Evolutionary conservation across 169 alveolate species (phyloP), one percentile per base, ranked within the genome.

Genomic region (Ichthyophthirius multifiliis): DNA sequence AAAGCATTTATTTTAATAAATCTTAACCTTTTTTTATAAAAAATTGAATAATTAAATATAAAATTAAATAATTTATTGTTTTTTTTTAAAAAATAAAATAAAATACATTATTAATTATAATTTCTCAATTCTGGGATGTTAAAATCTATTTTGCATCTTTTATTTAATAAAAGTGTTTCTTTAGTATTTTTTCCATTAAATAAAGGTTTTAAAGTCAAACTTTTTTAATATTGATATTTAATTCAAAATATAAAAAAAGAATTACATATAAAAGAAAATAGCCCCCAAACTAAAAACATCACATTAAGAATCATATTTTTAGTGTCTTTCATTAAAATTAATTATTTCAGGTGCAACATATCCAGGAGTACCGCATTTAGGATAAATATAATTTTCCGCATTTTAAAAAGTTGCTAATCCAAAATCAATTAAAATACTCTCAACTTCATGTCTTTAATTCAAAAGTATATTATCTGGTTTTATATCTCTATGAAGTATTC

Each of bases 401-500:
- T 67, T 16, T 67, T 34, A 37, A 67, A 34, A 37, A 10, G 77
- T 67, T 37, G 39, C 77, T 13, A 67, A 37, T 39, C 77, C 77
- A 67, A 67, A 67, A 20, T 67, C 77, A 5, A 67, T 41, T 39
- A 67, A 18, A 12, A 39, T 7, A 18, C 32, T 20, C 2, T 81
- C 86, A 9, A 81, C 55, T 71, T 71, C 13, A 43, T 71, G 18
- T 35, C 39, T 31, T 18, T 43, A 46, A 46, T 44, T 35, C 27
- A 81, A 47, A n/a, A 81, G 34, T 15, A 81, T 81, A 81, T 81
- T 81, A 35, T 81, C 86, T 35, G 76, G 74, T 41, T 81, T 81
- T 20, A 81, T 65, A 73, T 81, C 86, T 81, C 86, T 46, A 73
- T 81, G 86, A 45, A 81, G 39, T 5, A 81, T 81, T 20, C 73